Conservation (phyloP, 2,329 filamentous ascomycete genomes). For the Aspergillus sp. region DNA sequence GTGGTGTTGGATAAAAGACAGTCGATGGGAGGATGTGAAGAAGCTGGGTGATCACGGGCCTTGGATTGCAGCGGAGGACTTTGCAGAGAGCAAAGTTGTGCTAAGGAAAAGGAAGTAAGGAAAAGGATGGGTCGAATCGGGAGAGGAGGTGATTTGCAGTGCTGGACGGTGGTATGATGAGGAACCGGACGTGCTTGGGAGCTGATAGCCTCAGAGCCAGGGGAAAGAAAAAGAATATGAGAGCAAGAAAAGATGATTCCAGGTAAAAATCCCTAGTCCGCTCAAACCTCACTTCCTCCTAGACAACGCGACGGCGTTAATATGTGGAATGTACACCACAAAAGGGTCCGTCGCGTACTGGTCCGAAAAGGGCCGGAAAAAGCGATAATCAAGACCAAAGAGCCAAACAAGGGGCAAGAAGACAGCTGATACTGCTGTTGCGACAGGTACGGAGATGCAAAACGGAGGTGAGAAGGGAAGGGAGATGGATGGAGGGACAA, state of each 20-base stretch:
- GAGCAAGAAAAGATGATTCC: slow-evolving; percentile 19
- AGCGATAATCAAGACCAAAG: slow-evolving; percentile 2
- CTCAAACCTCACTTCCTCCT: slow-evolving; percentile 18
- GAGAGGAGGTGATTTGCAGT: slow-evolving; percentile 20
- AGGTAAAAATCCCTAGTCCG: slow-evolving; percentile 13
- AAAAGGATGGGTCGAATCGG: slow-evolving; percentile 23
- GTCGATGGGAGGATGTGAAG: slow-evolving; percentile 28
- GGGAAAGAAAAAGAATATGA: slow-evolving; percentile 17
- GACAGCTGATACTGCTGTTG: background rate
- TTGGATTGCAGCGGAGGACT: slow-evolving; percentile 21
- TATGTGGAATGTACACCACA: slow-evolving; percentile 7
- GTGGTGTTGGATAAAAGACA: slow-evolving; percentile 37
- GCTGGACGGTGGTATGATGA: slow-evolving; percentile 23
- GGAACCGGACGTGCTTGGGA: slow-evolving; percentile 21
- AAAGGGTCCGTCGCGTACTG: background rate
- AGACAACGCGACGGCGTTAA: slow-evolving; percentile 14
- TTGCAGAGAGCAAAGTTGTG: slow-evolving; percentile 24
- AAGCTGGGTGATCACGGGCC: slow-evolving; percentile 28
- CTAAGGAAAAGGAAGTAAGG: slow-evolving; percentile 17
- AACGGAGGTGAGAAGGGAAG: slow-evolving; percentile 7
- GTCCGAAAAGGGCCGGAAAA: background rate
- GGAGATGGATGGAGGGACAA: slow-evolving; percentile 11
- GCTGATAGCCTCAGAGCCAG: slow-evolving; percentile 20
- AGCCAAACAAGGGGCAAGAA: background rate
- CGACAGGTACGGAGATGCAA: slow-evolving; percentile 6